Evolutionary conservation across 1,284 basidiomycete genomes (phyloP).

Genomic region (Sporisorium graminicola): DNA sequence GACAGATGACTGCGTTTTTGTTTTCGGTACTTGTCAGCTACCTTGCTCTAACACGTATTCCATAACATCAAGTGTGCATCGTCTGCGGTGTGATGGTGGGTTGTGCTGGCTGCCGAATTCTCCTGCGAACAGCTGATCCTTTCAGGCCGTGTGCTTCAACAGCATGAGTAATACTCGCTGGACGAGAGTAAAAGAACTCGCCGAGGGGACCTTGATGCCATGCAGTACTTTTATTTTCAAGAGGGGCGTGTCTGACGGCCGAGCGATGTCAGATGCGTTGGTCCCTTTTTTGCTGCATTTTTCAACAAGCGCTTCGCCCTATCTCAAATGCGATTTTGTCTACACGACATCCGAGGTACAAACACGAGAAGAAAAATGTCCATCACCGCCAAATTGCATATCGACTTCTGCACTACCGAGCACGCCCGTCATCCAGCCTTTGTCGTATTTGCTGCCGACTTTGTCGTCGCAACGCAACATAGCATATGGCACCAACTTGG

Average conservation of each 20-base stretch:
- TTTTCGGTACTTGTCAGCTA: no score
- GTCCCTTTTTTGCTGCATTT: no score
- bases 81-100: background rate
- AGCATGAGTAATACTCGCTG: background rate
- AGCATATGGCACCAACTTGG: no score
- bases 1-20: no score
- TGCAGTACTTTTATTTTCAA: no score
- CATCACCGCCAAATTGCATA: conserved; percentile 25
- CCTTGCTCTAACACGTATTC: background rate
- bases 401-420: conserved; percentile 3
- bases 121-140: background rate
- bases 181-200: background rate
- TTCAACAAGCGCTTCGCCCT: no score
- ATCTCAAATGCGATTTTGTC: conserved; percentile 2
- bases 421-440: background rate
- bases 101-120: background rate
- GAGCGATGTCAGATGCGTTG: conserved; percentile 6
- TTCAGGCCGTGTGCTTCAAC: background rate
- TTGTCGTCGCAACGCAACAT: no score
- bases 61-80: no score
- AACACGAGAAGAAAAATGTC: conserved; percentile 28
- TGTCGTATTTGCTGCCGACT: no score
- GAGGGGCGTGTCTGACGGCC: no score
- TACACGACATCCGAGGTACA: conserved; percentile 9
- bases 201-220: no score